These are phyloP conservation scores for Dianthus caryophyllus DNA, from an alignment of 148 eudicot genomes.

Conservation along the genomic window DNA sequence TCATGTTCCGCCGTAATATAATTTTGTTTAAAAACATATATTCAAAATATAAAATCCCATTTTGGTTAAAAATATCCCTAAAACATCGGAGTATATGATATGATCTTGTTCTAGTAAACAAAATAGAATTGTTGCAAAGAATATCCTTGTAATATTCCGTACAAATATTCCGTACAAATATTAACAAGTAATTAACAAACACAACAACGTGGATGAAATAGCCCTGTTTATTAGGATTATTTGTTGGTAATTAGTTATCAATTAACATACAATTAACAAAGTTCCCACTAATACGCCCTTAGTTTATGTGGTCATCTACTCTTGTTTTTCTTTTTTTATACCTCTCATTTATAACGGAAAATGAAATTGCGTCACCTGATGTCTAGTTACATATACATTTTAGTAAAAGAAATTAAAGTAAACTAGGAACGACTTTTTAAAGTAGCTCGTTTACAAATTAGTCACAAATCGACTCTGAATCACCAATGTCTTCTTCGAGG, in stretches of 20 bases:
- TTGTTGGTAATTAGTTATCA: neutral
- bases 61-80: too few relatives aligned
- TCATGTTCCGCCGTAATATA: too few relatives aligned
- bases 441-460: constrained; percentile 4
- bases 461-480: constrained; percentile 44
- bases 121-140: too few relatives aligned
- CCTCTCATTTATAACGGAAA: neutral
- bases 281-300: constrained; percentile 5
- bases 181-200: neutral
- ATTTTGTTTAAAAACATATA: too few relatives aligned
- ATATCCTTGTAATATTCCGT: neutral
- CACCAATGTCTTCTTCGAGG: constrained; percentile 40
- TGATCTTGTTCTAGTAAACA: neutral
- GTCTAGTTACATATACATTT: too few relatives aligned
- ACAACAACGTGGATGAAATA: neutral
- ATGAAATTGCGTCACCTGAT: neutral
- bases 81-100: too few relatives aligned
- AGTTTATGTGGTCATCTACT: neutral
- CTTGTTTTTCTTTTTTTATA: neutral
- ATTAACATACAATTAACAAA: neutral
- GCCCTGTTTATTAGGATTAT: neutral
- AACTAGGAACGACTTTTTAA: neutral
- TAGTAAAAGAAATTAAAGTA: too few relatives aligned
- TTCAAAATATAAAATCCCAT: too few relatives aligned
- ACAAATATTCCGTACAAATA: too few relatives aligned